These are phyloP conservation scores for Huntiella bhutanensis DNA, from an alignment of 2,329 filamentous ascomycete species.

Conservation along the genomic window DNA sequence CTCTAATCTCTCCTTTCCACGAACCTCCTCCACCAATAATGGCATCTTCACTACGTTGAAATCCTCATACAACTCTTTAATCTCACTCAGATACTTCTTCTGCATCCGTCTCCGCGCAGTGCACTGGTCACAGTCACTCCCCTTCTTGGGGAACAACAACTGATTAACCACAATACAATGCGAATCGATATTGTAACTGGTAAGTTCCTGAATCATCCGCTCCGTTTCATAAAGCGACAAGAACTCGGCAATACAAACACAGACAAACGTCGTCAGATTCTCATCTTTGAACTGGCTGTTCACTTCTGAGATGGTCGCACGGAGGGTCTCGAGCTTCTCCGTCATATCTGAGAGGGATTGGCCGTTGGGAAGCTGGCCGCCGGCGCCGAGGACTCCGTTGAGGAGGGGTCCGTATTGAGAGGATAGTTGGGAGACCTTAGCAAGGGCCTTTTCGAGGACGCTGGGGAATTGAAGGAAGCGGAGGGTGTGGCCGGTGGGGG, in stretches of 20 bases:
- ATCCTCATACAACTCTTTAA: slow-evolving; percentile 84
- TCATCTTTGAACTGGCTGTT: slow-evolving; percentile 98
- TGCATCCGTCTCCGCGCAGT: slow-evolving; percentile 94
- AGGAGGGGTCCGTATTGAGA: slow-evolving; percentile 90
- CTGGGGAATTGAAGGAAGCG: slow-evolving; percentile 97
- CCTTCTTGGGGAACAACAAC: slow-evolving; percentile 74
- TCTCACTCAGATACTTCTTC: slow-evolving; percentile 97
- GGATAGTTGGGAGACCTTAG: slow-evolving; percentile 86
- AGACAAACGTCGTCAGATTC: slow-evolving; percentile 88
- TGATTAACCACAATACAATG: slow-evolving; percentile 98
- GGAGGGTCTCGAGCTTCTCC: slow-evolving; percentile 81
- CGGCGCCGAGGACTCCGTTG: slow-evolving; percentile 74
- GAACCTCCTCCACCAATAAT: slow-evolving; percentile 80
- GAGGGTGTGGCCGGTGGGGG: slow-evolving; percentile 90
- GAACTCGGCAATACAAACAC: slow-evolving; percentile 96
- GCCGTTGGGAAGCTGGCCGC: slow-evolving; percentile 63
- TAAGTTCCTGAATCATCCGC: slow-evolving; percentile 97
- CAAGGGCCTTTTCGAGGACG: slow-evolving; percentile 94
- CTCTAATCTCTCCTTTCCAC: slow-evolving; percentile 85
- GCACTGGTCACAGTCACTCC: slow-evolving; percentile 83
- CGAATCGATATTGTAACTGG: slow-evolving; percentile 84
- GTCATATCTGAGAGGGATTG: slow-evolving; percentile 83
- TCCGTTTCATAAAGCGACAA: slow-evolving; percentile 94
- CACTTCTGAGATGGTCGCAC: slow-evolving; percentile 84
- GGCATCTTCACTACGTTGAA: slow-evolving; percentile 99